Conservation (phyloP, 2,329 filamentous ascomycete genomes). For the Fusarium neocosmosporiellum region DNA sequence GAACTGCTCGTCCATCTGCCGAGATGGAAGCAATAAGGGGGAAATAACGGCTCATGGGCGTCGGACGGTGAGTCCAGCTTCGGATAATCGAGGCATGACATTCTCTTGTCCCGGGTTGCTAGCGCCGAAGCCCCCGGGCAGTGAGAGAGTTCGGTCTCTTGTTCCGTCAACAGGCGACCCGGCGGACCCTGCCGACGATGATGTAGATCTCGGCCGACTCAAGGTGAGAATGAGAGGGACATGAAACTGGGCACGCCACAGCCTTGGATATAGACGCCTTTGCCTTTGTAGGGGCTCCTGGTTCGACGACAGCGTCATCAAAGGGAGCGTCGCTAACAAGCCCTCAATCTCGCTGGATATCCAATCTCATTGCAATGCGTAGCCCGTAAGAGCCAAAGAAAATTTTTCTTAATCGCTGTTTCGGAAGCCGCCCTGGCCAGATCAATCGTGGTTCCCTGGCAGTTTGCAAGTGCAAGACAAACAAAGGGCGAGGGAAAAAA, state of each 20-base stretch:
- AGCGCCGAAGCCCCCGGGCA: conserved; percentile 6
- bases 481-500: not conserved
- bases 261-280: conserved; percentile 1
- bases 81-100: conserved; percentile 26
- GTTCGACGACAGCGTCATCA: conserved; percentile 20
- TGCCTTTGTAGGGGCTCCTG: conserved; percentile 1
- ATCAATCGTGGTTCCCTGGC: not conserved
- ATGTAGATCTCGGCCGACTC: conserved; percentile 42
- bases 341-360: conserved; percentile 7
- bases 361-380: conserved; percentile 9
- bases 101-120: conserved; percentile 5
- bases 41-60: conserved; percentile 13
- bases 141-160: conserved; percentile 17
- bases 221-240: not conserved
- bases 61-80: conserved; percentile 4
- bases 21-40: conserved; percentile 5
- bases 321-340: conserved; percentile 2
- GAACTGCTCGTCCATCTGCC: conserved; percentile 22
- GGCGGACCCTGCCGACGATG: conserved; percentile 42
- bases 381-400: conserved; percentile 3
- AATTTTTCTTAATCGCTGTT: conserved; percentile 11
- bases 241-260: conserved; percentile 18
- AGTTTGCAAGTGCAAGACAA: conserved; percentile 1
- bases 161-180: not conserved
- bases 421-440: conserved; percentile 2